phyloP scores from a whole-genome alignment of 1,284 basidiomycete species.

The Tetrapyrgos nigripes region DNA sequence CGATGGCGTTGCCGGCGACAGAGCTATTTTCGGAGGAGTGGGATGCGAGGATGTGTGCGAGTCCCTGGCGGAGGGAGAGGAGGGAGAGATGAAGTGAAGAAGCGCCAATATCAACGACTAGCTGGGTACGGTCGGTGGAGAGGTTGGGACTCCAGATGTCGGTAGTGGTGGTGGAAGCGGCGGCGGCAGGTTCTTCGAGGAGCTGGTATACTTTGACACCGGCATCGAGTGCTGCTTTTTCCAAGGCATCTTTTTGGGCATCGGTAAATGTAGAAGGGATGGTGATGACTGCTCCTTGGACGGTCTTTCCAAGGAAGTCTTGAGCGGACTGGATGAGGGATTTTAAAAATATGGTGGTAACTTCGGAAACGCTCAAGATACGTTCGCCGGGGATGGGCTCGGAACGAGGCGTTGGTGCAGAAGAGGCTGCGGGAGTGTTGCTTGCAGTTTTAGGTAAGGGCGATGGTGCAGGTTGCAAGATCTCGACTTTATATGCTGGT shows the following conservation, averaged over 20 bases:
- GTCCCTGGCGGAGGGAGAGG: slow-evolving; percentile 71
- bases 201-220: slow-evolving; percentile 81
- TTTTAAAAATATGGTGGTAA: slow-evolving; percentile 85
- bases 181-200: slow-evolving; percentile 86
- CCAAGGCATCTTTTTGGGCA: slow-evolving; percentile 75
- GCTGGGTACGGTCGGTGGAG: slow-evolving; percentile 65
- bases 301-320: slow-evolving; percentile 89
- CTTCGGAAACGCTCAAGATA: slow-evolving; percentile 85
- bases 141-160: slow-evolving; percentile 50
- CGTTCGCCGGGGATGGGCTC: slow-evolving; percentile 82
- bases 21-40: slow-evolving; percentile 54
- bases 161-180: slow-evolving; percentile 63
- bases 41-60: slow-evolving; percentile 57
- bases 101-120: slow-evolving; percentile 76
- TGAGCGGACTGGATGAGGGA: slow-evolving; percentile 89
- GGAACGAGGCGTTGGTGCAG: slow-evolving; percentile 75
- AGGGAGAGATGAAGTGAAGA: slow-evolving; percentile 68
- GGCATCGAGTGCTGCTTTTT: slow-evolving; percentile 79
- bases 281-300: slow-evolving; percentile 86
- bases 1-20: slow-evolving; percentile 72
- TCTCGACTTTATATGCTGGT: slow-evolving; percentile 88
- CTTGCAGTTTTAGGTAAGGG: slow-evolving; percentile 56
- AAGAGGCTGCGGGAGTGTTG: slow-evolving; percentile 73
- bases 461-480: slow-evolving; percentile 76
- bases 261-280: slow-evolving; percentile 82